These are phyloP conservation scores for Hortiboletus campestris DNA, from an alignment of 768 basidiomycete species.

Conservation along the genomic window DNA sequence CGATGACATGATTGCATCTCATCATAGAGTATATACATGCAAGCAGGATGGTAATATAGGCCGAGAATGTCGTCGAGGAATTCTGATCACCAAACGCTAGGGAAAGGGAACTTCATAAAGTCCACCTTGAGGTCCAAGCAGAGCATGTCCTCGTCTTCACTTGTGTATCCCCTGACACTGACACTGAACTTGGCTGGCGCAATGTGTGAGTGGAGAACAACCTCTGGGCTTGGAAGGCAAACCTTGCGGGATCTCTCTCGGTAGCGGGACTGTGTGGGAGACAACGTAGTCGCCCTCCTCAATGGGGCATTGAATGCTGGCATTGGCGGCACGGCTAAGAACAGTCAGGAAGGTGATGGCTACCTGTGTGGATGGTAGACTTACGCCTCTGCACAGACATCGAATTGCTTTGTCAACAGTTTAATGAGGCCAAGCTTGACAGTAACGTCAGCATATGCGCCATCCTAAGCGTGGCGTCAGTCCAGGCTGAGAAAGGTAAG, in stretches of 20 bases:
- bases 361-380: slow-evolving; percentile 32
- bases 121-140: slow-evolving; percentile 81
- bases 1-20: not conserved
- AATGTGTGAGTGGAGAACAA: slow-evolving; percentile 1
- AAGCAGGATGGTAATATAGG: not conserved
- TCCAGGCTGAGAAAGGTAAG: not conserved
- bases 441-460: slow-evolving; percentile 82
- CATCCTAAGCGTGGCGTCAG: slow-evolving; percentile 57
- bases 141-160: slow-evolving; percentile 68
- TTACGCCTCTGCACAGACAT: slow-evolving; percentile 93
- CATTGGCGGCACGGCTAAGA: slow-evolving; percentile 68
- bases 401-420: slow-evolving; percentile 78
- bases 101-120: slow-evolving; percentile 53
- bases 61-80: not conserved
- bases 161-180: slow-evolving; percentile 65
- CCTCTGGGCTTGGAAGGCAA: slow-evolving; percentile 11
- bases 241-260: slow-evolving; percentile 89
- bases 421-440: slow-evolving; percentile 96
- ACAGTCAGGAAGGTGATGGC: slow-evolving; percentile 1
- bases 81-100: slow-evolving; percentile 25
- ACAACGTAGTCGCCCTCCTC: slow-evolving; percentile 68
- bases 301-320: slow-evolving; percentile 82
- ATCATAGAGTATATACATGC: slow-evolving; percentile 8
- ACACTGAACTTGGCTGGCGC: slow-evolving; percentile 79
- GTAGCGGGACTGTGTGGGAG: slow-evolving; percentile 79